Evolutionary conservation across 768 basidiomycete species (phyloP), one percentile per base, ranked within the genome.

Genomic region (Exidia glandulosa): DNA sequence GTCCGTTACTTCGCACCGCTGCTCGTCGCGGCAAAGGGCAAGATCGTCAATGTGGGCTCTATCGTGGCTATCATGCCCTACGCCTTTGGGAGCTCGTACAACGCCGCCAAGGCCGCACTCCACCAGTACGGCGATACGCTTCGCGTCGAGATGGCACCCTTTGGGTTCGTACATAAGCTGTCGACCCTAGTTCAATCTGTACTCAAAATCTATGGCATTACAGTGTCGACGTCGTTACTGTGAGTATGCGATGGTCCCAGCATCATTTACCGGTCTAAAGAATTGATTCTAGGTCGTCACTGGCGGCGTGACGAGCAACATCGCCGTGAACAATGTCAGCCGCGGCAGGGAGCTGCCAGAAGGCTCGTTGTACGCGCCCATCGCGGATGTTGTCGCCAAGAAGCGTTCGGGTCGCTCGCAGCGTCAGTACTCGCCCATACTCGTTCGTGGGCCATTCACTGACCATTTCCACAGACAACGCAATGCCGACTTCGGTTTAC

Each of bases 31-130:
- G 65, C 66, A n/a, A 62, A 70, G 30, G 70, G 63, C 2, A 64
- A 66, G n/a, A 71, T 73, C n/a, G 63, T 73, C 9, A 66, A 72
- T 36, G 66, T 70, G 1, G 70, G 71, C 25, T 69, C 68, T 52
- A 62, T 71, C 6, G 56, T 64, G 2, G 71, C 62, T 2, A 56
- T 73, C 10, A 61, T 71, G 48, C 73, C 72, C 1, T 59, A 63
- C 37, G 68, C 70, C 1, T 73, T 72, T 57, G 66, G 68, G 10
- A 63, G 63, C 7, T 33, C 65, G 13, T 74, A 72, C 54, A 71
- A 71, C 57, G 62, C 67, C 1, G 66, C 63, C 37, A 74, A 74
- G 54, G 73, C 72, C n/a, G 73, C 73, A 3, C 61, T 74, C 2
- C 65, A 66, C 56, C 50, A 67, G 13, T 71, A 68, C 50, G 64